phyloP scores from a whole-genome alignment of 2,329 filamentous ascomycete genomes.

The Colletotrichum eremochloae region DNA sequence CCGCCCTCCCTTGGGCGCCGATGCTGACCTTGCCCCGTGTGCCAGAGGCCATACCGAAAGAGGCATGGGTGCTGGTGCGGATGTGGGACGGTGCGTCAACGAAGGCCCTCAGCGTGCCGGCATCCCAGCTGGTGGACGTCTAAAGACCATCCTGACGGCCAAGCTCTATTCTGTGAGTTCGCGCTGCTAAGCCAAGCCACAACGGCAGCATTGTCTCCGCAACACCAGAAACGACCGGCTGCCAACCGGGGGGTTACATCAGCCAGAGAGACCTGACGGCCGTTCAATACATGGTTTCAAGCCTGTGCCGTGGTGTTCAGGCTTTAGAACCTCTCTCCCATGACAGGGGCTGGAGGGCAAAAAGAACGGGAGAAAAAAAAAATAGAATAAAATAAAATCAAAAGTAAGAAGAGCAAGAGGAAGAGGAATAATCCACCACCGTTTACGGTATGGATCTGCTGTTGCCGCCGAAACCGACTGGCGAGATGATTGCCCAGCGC shows the following conservation, averaged over 20 bases:
- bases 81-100: background rate
- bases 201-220: constrained; percentile 16
- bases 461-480: constrained; percentile 15
- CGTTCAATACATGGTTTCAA: constrained; percentile 41
- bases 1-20: constrained; percentile 14
- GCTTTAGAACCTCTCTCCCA: constrained; percentile 33
- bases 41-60: constrained; percentile 29
- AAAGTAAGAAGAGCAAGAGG: background rate
- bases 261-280: constrained; percentile 37
- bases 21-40: constrained; percentile 36
- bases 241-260: constrained; percentile 29
- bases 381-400: background rate
- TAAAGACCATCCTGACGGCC: constrained; percentile 27
- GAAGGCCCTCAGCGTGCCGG: constrained; percentile 16
- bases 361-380: background rate
- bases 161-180: constrained; percentile 12
- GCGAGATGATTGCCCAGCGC: constrained; percentile 4
- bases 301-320: constrained; percentile 21
- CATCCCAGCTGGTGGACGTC: constrained; percentile 20
- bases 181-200: constrained; percentile 24
- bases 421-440: background rate
- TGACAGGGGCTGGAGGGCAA: constrained; percentile 21
- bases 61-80: constrained; percentile 11
- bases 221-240: constrained; percentile 32
- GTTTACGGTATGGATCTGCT: constrained; percentile 26